Percentiles rank a stretch among this genome's conserved stretches.
Conservation (phyloP, 768 basidiomycete species). For the Mycena albidolilacea region DNA sequence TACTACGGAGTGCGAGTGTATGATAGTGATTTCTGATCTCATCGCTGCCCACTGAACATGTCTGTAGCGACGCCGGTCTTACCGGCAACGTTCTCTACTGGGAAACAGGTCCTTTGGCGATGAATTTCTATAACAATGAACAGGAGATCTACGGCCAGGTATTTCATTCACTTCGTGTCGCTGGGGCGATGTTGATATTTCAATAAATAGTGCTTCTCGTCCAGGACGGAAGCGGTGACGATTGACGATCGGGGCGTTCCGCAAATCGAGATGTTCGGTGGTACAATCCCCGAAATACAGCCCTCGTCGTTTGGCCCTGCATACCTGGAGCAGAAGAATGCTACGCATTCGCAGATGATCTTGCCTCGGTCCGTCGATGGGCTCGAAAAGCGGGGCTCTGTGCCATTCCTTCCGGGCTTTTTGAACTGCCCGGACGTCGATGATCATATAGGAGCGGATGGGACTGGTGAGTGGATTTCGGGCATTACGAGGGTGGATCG, state of each 20-base stretch:
- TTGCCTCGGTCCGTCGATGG: background rate
- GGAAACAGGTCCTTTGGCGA: conserved; percentile 16
- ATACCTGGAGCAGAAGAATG: conserved; percentile 5
- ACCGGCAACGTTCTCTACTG: conserved; percentile 42
- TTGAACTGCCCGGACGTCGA: conserved; percentile 14
- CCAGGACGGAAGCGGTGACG: background rate
- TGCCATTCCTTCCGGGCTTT: conserved; percentile 24
- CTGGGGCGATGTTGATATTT: too few relatives aligned
- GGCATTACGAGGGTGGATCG: too few relatives aligned
- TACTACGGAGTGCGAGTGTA: background rate
- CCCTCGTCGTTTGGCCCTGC: too few relatives aligned
- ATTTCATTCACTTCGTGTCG: background rate
- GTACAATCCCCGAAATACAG: too few relatives aligned
- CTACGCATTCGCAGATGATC: background rate
- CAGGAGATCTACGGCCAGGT: conserved; percentile 15
- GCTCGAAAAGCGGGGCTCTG: conserved; percentile 1
- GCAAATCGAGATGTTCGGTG: too few relatives aligned
- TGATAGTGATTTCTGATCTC: too few relatives aligned
- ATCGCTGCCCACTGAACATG: background rate
- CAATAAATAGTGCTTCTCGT: conserved; percentile 5
- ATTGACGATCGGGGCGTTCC: background rate
- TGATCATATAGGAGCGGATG: too few relatives aligned
- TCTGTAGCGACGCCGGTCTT: conserved; percentile 31
- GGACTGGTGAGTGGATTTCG: too few relatives aligned
- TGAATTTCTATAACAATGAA: conserved; percentile 17